Percentiles rank a stretch among this genome's conserved stretches.
These are phyloP conservation scores for Leccinum boreale DNA, from an alignment of 768 basidiomycete species.

Conservation along the genomic window DNA sequence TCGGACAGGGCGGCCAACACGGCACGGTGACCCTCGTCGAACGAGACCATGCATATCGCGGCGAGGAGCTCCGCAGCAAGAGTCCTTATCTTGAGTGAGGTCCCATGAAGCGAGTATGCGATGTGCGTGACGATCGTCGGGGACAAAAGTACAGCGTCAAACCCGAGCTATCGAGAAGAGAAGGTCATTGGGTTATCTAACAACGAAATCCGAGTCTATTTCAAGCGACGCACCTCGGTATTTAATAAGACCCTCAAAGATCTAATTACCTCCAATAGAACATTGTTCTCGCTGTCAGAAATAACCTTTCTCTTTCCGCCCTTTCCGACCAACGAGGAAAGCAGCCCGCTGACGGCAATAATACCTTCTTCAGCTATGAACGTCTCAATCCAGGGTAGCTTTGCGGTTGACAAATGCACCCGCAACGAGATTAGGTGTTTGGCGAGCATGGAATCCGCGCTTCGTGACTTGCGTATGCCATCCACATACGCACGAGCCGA, in stretches of 20 bases:
- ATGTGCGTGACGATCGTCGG: constrained; percentile 70
- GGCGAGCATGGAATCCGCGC: constrained; percentile 56
- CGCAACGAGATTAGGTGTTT: constrained; percentile 81
- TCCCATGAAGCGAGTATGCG: constrained; percentile 62
- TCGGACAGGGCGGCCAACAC: constrained; percentile 81
- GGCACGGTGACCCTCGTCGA: constrained; percentile 65
- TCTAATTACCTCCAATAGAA: constrained; percentile 71
- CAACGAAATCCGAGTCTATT: neutral
- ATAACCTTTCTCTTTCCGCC: constrained; percentile 58
- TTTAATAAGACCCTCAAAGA: constrained; percentile 83
- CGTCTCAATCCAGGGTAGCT: constrained; percentile 70
- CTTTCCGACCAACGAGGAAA: constrained; percentile 63
- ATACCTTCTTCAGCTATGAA: constrained; percentile 69
- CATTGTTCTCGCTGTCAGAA: constrained; percentile 63
- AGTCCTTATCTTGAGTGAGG: constrained; percentile 66
- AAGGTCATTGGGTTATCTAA: neutral
- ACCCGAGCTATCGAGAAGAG: constrained; percentile 55
- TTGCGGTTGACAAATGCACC: constrained; percentile 82
- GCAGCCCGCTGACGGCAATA: constrained; percentile 52
- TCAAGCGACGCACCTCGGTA: constrained; percentile 55
- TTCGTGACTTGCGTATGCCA: constrained; percentile 51
- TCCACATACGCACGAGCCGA: constrained; percentile 64
- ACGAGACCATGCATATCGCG: constrained; percentile 75
- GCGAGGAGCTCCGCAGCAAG: constrained; percentile 77
- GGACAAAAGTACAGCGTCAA: constrained; percentile 59